Percentiles rank a stretch among this genome's conserved stretches.
Evolutionary conservation across 306 rosid species (phyloP).

Genomic region (Fragaria nilgerrensis): DNA sequence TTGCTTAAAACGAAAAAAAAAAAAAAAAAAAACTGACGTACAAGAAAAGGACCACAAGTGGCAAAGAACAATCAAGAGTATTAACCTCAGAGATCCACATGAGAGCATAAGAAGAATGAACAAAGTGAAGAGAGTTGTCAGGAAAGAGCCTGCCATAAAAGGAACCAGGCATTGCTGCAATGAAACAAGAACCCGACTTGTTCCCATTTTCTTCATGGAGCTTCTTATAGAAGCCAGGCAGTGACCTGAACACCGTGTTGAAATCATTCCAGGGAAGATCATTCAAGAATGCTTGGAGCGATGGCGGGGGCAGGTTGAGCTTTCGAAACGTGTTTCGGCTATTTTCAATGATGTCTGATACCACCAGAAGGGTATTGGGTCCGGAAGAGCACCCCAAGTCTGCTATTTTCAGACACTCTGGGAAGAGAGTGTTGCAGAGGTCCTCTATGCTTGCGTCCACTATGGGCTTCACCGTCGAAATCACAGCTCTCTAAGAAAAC

Average conservation of each 20-base stretch:
- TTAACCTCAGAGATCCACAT: slow-evolving; percentile 46
- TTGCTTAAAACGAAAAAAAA: not conserved
- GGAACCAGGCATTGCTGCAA: slow-evolving; percentile 45
- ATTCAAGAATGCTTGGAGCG: slow-evolving; percentile 41
- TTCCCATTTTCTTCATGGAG: not conserved
- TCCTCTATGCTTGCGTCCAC: slow-evolving; percentile 23
- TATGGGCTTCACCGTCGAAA: slow-evolving; percentile 6
- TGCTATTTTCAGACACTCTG: slow-evolving; percentile 38
- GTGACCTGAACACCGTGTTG: slow-evolving; percentile 34
- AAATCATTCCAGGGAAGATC: slow-evolving; percentile 55
- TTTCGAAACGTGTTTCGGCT: not conserved
- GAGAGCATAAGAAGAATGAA: slow-evolving; percentile 41
- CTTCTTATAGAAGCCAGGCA: slow-evolving; percentile 33
- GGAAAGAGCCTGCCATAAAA: slow-evolving; percentile 60
- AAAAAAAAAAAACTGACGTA: too few relatives aligned
- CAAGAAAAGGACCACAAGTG: too few relatives aligned
- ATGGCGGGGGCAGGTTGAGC: not conserved
- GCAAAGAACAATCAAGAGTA: not conserved
- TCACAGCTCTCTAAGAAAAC: slow-evolving; percentile 2
- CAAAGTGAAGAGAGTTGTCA: slow-evolving; percentile 24
- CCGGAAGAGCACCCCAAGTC: slow-evolving; percentile 52
- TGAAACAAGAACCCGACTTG: slow-evolving; percentile 32
- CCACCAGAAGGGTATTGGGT: slow-evolving; percentile 26
- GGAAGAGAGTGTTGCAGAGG: not conserved
- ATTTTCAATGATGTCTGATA: slow-evolving; percentile 12